Conservation (phyloP, 768 basidiomycete species). For the Dentipellis fragilis region DNA sequence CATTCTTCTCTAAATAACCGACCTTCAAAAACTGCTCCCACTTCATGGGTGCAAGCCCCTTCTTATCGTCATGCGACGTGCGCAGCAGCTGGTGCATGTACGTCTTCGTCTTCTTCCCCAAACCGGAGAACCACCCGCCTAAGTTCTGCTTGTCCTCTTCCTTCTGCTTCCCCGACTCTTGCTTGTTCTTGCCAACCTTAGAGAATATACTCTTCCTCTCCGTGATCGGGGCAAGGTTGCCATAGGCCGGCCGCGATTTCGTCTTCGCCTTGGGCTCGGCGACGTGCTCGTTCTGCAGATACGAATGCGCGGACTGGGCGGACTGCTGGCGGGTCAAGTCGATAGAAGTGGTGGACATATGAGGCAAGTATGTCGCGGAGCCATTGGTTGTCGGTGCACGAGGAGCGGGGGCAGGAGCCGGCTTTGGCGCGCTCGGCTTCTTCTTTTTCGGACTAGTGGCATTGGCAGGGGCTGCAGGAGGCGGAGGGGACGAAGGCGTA, state of each 20-base stretch:
- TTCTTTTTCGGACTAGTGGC: not conserved
- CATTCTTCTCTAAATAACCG: not conserved
- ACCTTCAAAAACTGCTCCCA: constrained; percentile 25
- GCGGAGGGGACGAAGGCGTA: not conserved
- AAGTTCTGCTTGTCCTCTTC: constrained; percentile 26
- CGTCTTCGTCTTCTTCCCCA: constrained; percentile 14
- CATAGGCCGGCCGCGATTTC: constrained; percentile 58
- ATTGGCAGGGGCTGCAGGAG: not conserved
- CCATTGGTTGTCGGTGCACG: not conserved
- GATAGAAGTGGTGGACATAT: constrained; percentile 28
- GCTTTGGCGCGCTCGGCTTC: not conserved
- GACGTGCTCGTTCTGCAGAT: constrained; percentile 44
- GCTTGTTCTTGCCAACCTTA: constrained; percentile 33
- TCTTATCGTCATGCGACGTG: constrained; percentile 14
- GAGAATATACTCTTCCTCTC: constrained; percentile 41
- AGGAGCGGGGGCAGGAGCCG: constrained; percentile 5
- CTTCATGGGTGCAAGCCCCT: constrained; percentile 18
- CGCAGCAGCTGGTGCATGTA: constrained; percentile 15
- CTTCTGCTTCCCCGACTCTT: constrained; percentile 26
- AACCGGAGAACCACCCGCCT: constrained; percentile 9
- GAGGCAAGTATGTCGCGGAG: constrained; percentile 16
- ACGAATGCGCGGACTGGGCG: constrained; percentile 64
- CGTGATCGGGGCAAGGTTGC: constrained; percentile 36
- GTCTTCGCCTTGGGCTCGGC: constrained; percentile 47
- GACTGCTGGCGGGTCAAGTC: constrained; percentile 37